A percentile compares a stretch with the other conserved stretches of the same genome.
Evolutionary conservation across 164 flowering plant species (phyloP).

Genomic region (Chimonanthus salicifolius): DNA sequence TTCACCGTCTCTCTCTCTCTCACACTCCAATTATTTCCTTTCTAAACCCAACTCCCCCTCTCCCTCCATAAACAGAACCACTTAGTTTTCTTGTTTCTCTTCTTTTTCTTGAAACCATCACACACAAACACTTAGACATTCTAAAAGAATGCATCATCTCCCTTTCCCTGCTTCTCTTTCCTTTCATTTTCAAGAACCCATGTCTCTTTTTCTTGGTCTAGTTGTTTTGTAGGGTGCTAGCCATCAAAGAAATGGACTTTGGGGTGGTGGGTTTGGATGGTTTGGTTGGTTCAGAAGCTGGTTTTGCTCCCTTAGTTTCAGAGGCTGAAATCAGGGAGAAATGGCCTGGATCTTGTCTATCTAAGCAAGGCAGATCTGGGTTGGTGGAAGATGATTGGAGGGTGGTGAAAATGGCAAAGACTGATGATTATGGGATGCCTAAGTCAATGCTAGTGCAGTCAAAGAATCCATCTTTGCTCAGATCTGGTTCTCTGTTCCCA

Average conservation of each 20-base stretch:
- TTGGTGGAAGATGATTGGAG: conserved; percentile 52
- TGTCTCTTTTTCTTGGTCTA: conserved; percentile 14
- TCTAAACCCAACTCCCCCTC: background rate
- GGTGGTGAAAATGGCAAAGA: conserved; percentile 47
- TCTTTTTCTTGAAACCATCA: conserved; percentile 1
- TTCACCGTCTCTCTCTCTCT: background rate
- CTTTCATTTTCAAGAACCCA: conserved; percentile 9
- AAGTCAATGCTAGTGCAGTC: conserved; percentile 41
- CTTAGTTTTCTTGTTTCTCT: background rate
- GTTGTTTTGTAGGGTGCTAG: conserved; percentile 14
- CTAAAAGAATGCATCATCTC: background rate
- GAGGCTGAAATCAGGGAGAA: conserved; percentile 43
- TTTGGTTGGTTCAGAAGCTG: conserved; percentile 20
- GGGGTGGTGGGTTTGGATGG: conserved; percentile 51
- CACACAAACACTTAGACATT: background rate
- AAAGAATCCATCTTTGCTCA: conserved; percentile 23
- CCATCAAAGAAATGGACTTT: conserved; percentile 45
- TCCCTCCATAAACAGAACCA: background rate
- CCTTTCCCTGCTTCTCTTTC: background rate
- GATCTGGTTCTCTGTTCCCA: conserved; percentile 41
- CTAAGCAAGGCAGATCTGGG: conserved; percentile 32
- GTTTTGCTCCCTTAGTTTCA: conserved; percentile 25
- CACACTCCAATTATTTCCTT: background rate
- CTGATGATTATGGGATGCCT: conserved; percentile 30
- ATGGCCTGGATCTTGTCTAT: conserved; percentile 52